Conservation (phyloP, 1,139 yeast genomes). For the Pichia sp. region DNA sequence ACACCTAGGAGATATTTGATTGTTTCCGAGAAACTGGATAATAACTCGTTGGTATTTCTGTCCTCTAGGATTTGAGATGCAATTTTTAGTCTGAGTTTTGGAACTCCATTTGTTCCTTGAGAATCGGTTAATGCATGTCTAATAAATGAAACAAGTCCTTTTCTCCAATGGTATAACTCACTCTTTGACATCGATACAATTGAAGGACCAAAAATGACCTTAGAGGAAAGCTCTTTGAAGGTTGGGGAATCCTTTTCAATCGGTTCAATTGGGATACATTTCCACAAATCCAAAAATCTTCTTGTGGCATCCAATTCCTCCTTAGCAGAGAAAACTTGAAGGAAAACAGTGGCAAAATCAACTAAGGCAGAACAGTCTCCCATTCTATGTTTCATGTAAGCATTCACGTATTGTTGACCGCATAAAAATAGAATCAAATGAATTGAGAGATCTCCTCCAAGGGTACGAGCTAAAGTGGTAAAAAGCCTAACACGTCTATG, state of each 20-base stretch:
- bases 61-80: slow-evolving; percentile 51
- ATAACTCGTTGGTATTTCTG: slow-evolving; percentile 36
- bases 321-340: slow-evolving; percentile 59
- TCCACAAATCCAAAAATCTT: slow-evolving; percentile 54
- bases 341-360: slow-evolving; percentile 68
- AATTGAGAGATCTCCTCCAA: slow-evolving; percentile 65
- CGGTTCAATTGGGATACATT: slow-evolving; percentile 41
- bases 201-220: slow-evolving; percentile 63
- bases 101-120: slow-evolving; percentile 41
- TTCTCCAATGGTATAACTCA: slow-evolving; percentile 48
- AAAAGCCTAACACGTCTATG: slow-evolving; percentile 89
- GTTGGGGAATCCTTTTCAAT: slow-evolving; percentile 37
- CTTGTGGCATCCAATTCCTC: slow-evolving; percentile 65
- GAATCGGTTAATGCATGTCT: slow-evolving; percentile 44
- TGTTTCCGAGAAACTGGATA: slow-evolving; percentile 42
- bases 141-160: slow-evolving; percentile 50
- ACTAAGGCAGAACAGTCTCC: slow-evolving; percentile 62
- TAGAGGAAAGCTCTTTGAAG: slow-evolving; percentile 36
- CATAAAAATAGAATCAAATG: slow-evolving; percentile 72
- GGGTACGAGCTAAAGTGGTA: slow-evolving; percentile 68
- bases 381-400: slow-evolving; percentile 49
- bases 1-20: slow-evolving; percentile 37
- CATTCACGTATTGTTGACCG: slow-evolving; percentile 68
- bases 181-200: slow-evolving; percentile 46
- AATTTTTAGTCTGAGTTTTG: slow-evolving; percentile 54